These are phyloP conservation scores for Boechera stricta DNA, from an alignment of 345 rosid genomes.

Conservation along the genomic window DNA sequence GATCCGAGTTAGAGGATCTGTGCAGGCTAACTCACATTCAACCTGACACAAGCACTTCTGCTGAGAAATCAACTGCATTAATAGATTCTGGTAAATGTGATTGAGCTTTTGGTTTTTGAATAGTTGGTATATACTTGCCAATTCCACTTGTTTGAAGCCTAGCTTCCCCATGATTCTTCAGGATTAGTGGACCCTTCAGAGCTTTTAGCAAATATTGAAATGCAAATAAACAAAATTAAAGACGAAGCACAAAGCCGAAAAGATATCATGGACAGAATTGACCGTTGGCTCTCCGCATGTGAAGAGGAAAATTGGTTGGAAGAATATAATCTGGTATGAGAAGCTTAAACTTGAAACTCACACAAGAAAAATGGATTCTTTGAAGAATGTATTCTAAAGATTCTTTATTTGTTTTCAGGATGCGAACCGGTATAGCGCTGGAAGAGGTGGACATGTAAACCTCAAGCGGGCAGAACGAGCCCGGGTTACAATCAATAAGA, in stretches of 20 bases:
- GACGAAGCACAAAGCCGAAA: slow-evolving; percentile 85
- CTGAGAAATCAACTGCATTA: slow-evolving; percentile 88
- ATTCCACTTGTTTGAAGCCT: background rate
- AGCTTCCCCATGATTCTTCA: slow-evolving; percentile 39
- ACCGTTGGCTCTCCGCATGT: slow-evolving; percentile 91
- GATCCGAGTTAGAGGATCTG: slow-evolving; percentile 78
- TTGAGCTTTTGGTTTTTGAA: slow-evolving; percentile 6
- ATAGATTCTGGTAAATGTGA: slow-evolving; percentile 79
- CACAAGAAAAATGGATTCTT: background rate
- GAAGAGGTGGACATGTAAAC: slow-evolving; percentile 92
- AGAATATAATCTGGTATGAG: slow-evolving; percentile 75
- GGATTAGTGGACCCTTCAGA: slow-evolving; percentile 95
- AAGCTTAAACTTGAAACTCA: slow-evolving; percentile 36
- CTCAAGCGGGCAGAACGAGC: slow-evolving; percentile 96
- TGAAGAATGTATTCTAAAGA: background rate
- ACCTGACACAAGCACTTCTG: slow-evolving; percentile 84
- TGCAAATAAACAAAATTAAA: slow-evolving; percentile 73
- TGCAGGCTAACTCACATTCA: slow-evolving; percentile 80
- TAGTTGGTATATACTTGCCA: background rate
- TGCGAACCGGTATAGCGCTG: slow-evolving; percentile 77
- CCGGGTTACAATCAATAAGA: slow-evolving; percentile 76
- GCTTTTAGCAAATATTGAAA: slow-evolving; percentile 80
- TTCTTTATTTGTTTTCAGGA: slow-evolving; percentile 56
- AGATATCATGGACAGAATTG: slow-evolving; percentile 94
- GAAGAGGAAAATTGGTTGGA: slow-evolving; percentile 98